Evolutionary conservation across 495 filamentous ascomycete species (phyloP).

Genomic region (Neurospora terricola): DNA sequence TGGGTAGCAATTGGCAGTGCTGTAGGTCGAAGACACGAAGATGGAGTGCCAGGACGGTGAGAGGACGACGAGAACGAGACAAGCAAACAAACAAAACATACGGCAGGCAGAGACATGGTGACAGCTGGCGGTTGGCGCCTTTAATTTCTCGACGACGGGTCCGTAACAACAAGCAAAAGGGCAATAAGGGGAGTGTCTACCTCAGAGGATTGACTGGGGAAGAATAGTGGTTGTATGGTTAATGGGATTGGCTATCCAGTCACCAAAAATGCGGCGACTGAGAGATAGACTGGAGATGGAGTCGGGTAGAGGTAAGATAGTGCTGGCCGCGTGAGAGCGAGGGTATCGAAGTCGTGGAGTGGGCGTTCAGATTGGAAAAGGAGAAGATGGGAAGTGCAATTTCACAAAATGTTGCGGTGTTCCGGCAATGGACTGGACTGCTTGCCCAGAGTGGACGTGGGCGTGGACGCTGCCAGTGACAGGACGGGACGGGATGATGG

Average conservation of each 20-base stretch:
- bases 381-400: slow-evolving; percentile 30
- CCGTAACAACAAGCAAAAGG: neutral
- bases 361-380: slow-evolving; percentile 18
- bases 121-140: slow-evolving; percentile 9
- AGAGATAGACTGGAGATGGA: slow-evolving; percentile 1
- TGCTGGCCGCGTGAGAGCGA: slow-evolving; percentile 9
- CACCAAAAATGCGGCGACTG: slow-evolving; percentile 12
- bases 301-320: slow-evolving; percentile 3
- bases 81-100: slow-evolving; percentile 19
- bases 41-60: slow-evolving; percentile 1
- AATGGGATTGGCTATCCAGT: slow-evolving; percentile 19
- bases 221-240: slow-evolving; percentile 9
- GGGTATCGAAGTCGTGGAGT: slow-evolving; percentile 11
- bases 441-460: slow-evolving; percentile 1
- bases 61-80: slow-evolving; percentile 1
- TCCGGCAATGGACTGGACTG: slow-evolving; percentile 16
- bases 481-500: neutral
- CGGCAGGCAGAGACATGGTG: slow-evolving; percentile 29
- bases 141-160: neutral
- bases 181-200: slow-evolving; percentile 13
- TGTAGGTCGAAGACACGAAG: neutral
- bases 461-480: neutral
- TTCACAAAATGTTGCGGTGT: slow-evolving; percentile 30
- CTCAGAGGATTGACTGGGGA: slow-evolving; percentile 8
- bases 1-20: slow-evolving; percentile 8